Evolutionary conservation across 148 eudicot species (phyloP).

Genomic region (Amaranthus palmeri): DNA sequence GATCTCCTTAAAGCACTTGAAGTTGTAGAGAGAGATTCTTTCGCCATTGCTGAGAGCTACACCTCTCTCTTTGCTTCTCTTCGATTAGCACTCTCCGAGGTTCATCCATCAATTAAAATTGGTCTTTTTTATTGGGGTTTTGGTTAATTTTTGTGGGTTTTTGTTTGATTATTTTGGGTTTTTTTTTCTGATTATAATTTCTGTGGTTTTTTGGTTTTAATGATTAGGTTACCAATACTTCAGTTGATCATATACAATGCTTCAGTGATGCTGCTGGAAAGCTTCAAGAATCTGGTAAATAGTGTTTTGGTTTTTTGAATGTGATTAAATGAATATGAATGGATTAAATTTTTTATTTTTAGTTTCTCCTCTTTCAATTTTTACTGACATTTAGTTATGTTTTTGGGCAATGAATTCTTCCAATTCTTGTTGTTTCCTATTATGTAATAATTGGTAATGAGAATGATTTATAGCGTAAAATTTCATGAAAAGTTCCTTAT

Average conservation of each 20-base stretch:
- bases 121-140: background rate
- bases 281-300: conserved; percentile 67
- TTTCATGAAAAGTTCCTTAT: too few species aligned
- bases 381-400: background rate
- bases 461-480: too few species aligned
- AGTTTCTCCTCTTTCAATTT: background rate
- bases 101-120: background rate
- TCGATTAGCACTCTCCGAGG: conserved; percentile 77
- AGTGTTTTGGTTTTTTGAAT: background rate
- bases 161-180: background rate
- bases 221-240: conserved; percentile 54
- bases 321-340: background rate
- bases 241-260: conserved; percentile 74
- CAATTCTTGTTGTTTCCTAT: background rate
- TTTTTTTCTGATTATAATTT: background rate
- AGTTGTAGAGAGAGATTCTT: conserved; percentile 76
- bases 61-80: conserved; percentile 83
- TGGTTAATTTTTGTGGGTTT: background rate
- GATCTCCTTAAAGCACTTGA: conserved; percentile 64
- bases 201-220: conserved; percentile 15
- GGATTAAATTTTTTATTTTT: too few species aligned
- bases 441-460: background rate
- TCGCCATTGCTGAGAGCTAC: conserved; percentile 78
- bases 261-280: conserved; percentile 77
- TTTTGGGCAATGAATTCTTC: background rate